A percentile compares a stretch with the other conserved stretches of the same genome.
phyloP scores from a whole-genome alignment of 176 grass and related monocot genomes.

The Musa beccarii region DNA sequence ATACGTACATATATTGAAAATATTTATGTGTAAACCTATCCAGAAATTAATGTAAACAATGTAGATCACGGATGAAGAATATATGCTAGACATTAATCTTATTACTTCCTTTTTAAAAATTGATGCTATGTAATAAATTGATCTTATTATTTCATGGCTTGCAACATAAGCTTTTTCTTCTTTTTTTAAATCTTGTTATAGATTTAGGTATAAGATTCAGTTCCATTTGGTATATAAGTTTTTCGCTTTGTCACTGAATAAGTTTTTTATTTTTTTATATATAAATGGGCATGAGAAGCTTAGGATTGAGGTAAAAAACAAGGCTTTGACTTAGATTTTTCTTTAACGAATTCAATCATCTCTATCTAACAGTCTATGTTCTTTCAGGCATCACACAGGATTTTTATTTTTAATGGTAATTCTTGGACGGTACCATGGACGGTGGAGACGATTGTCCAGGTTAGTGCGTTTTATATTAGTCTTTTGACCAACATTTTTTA shows the following conservation, averaged over 20 bases:
- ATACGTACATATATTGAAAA: no score
- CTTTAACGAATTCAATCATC: no score
- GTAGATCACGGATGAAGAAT: no score
- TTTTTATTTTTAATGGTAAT: constrained; percentile 1
- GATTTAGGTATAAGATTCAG: background rate
- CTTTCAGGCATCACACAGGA: background rate
- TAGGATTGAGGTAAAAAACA: no score
- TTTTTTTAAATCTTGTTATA: background rate
- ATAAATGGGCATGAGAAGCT: background rate
- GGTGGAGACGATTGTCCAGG: constrained; percentile 7
- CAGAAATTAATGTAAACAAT: no score
- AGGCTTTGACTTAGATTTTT: no score
- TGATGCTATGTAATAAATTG: background rate
- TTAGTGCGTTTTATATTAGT: background rate
- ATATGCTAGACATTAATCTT: no score
- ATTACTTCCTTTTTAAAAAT: no score
- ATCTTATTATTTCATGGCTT: background rate
- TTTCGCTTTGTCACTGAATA: background rate
- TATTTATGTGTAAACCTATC: no score
- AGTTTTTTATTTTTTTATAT: background rate
- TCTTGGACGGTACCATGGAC: constrained; percentile 9
- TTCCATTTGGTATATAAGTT: background rate
- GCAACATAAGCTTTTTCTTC: background rate
- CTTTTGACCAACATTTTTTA: background rate
- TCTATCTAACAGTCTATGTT: background rate